A percentile compares a stretch with the other conserved stretches of the same genome.
These are phyloP conservation scores for Tulasnella sp. DNA, from an alignment of 768 basidiomycete species.

Conservation along the genomic window DNA sequence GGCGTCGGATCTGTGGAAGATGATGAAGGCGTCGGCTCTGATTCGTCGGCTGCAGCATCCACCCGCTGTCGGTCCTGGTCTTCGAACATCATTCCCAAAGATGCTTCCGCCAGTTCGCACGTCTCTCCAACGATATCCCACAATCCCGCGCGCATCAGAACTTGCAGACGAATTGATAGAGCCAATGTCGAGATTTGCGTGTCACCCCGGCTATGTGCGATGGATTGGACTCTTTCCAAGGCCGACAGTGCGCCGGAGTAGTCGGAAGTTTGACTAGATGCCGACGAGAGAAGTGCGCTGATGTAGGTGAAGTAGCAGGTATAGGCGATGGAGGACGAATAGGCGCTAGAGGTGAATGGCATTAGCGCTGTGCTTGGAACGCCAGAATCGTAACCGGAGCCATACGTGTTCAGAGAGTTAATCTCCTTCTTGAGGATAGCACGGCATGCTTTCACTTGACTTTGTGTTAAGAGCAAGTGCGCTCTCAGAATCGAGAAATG, in stretches of 20 bases:
- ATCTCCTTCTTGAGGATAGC: slow-evolving; percentile 46
- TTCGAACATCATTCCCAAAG: slow-evolving; percentile 34
- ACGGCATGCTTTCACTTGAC: slow-evolving; percentile 48
- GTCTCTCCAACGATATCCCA: slow-evolving; percentile 44
- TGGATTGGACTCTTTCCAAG: slow-evolving; percentile 9
- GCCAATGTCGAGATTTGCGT: slow-evolving; percentile 18
- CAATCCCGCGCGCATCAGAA: slow-evolving; percentile 41
- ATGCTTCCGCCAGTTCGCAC: slow-evolving; percentile 38
- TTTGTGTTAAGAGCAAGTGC: slow-evolving; percentile 41
- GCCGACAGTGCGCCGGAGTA: slow-evolving; percentile 12
- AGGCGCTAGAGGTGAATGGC: slow-evolving; percentile 20
- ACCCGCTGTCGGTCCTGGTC: background rate
- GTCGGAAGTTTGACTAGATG: slow-evolving; percentile 12
- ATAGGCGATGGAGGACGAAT: slow-evolving; percentile 42
- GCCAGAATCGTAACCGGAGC: background rate
- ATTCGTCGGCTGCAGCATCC: slow-evolving; percentile 2
- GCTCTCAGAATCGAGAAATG: slow-evolving; percentile 52
- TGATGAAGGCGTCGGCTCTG: background rate
- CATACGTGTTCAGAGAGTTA: slow-evolving; percentile 26
- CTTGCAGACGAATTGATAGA: slow-evolving; percentile 44
- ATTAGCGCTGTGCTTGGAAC: background rate
- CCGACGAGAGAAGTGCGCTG: slow-evolving; percentile 18
- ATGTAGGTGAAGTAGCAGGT: slow-evolving; percentile 37
- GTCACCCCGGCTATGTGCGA: slow-evolving; percentile 11
- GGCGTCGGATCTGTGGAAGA: slow-evolving; percentile 15